These are phyloP conservation scores for Geranium brycei DNA, from an alignment of 345 rosid species.

Conservation along the genomic window DNA sequence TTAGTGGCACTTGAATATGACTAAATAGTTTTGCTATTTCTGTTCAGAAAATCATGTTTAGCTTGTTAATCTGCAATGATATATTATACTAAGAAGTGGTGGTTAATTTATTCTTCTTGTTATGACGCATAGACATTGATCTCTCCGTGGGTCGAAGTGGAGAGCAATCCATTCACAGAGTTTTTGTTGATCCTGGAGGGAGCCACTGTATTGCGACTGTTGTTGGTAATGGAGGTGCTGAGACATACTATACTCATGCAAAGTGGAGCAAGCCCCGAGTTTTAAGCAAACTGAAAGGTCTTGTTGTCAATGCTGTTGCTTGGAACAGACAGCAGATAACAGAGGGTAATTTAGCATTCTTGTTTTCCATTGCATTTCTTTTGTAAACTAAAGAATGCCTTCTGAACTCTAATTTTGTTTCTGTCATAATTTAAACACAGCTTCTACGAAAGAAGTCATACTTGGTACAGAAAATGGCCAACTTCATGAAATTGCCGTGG, in stretches of 20 bases:
- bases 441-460: constrained; percentile 85
- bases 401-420: constrained; percentile 8
- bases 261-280: constrained; percentile 91
- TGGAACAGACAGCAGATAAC: constrained; percentile 94
- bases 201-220: constrained; percentile 87
- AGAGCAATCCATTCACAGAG: constrained; percentile 80
- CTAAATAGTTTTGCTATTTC: too few species aligned
- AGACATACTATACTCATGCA: constrained; percentile 80
- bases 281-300: constrained; percentile 64
- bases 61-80: background rate
- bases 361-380: background rate
- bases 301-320: constrained; percentile 75
- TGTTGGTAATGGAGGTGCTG: constrained; percentile 71
- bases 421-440: constrained; percentile 23
- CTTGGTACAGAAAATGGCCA: constrained; percentile 89
- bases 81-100: background rate
- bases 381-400: background rate
- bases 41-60: background rate
- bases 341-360: constrained; percentile 38
- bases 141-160: constrained; percentile 75
- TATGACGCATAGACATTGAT: constrained; percentile 53
- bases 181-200: constrained; percentile 96
- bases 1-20: background rate
- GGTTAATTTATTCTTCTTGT: background rate
- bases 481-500: constrained; percentile 81